Evolutionary conservation across 768 basidiomycete genomes (phyloP).

Genomic region (Asterophora parasitica): DNA sequence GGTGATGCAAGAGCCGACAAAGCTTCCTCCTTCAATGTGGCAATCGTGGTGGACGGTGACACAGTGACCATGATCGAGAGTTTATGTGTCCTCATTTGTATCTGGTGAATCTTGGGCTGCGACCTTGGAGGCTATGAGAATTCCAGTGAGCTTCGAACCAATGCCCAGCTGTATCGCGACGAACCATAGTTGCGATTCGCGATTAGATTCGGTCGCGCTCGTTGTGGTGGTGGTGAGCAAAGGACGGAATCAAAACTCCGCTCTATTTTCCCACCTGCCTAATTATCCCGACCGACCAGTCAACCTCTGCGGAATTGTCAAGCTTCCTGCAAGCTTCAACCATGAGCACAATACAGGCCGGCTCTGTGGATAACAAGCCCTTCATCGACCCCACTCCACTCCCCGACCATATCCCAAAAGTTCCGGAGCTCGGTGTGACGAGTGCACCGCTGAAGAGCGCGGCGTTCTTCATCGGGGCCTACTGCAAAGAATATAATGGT

Average conservation of each 20-base stretch:
- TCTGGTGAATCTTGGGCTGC: slow-evolving; percentile 59
- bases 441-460: slow-evolving; percentile 95
- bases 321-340: too few species aligned
- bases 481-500: slow-evolving; percentile 98
- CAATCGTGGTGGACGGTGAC: slow-evolving; percentile 49
- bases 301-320: slow-evolving; percentile 12
- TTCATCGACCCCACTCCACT: slow-evolving; percentile 65
- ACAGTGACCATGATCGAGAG: slow-evolving; percentile 59
- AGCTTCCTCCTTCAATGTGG: slow-evolving; percentile 57
- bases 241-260: slow-evolving; percentile 24
- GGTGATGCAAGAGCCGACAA: slow-evolving; percentile 54
- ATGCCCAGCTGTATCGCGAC: not conserved
- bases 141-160: not conserved
- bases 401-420: slow-evolving; percentile 63
- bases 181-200: slow-evolving; percentile 18
- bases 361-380: slow-evolving; percentile 41
- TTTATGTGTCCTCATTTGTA: slow-evolving; percentile 72
- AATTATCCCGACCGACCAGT: slow-evolving; percentile 19
- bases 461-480: slow-evolving; percentile 92
- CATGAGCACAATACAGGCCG: slow-evolving; percentile 52
- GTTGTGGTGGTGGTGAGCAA: slow-evolving; percentile 10
- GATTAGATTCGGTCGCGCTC: not conserved
- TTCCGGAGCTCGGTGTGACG: slow-evolving; percentile 83
- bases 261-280: slow-evolving; percentile 19
- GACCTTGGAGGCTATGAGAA: slow-evolving; percentile 40